Conservation (phyloP, 2,329 filamentous ascomycete species). For the Coniella lustricola region DNA sequence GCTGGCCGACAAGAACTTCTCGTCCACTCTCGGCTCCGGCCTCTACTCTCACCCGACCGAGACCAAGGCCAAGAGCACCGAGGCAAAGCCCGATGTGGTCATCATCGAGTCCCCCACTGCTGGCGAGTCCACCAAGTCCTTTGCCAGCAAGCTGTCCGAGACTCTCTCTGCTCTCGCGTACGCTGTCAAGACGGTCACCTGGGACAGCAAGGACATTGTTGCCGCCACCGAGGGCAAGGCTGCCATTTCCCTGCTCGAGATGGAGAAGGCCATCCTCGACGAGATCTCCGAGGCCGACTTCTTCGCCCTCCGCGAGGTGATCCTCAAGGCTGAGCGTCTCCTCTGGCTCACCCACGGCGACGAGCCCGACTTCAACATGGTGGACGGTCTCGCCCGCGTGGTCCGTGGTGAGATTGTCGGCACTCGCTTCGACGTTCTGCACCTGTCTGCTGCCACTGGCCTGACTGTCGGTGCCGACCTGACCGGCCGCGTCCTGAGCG, state of each 20-base stretch:
- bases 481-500: not conserved
- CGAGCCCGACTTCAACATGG: constrained; percentile 11
- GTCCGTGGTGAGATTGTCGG: constrained; percentile 7
- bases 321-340: constrained; percentile 6
- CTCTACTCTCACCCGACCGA: constrained; percentile 6
- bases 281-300: constrained; percentile 9
- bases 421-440: constrained; percentile 7
- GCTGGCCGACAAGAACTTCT: constrained; percentile 7
- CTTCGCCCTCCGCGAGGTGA: constrained; percentile 7
- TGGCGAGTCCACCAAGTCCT: not conserved
- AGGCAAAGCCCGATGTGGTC: constrained; percentile 7
- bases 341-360: constrained; percentile 11
- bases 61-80: constrained; percentile 5
- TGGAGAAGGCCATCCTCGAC: constrained; percentile 9
- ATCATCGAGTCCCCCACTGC: constrained; percentile 7
- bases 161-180: constrained; percentile 7
- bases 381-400: constrained; percentile 8
- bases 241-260: constrained; percentile 8
- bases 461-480: constrained; percentile 7
- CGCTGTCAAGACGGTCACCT: constrained; percentile 5
- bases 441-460: constrained; percentile 4
- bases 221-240: constrained; percentile 5
- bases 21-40: constrained; percentile 3
- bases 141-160: constrained; percentile 8
- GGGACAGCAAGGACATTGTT: constrained; percentile 5